A percentile compares a stretch with the other conserved stretches of the same genome.
These are phyloP conservation scores for Suillus weaverae DNA, from an alignment of 768 basidiomycete genomes.

Conservation along the genomic window DNA sequence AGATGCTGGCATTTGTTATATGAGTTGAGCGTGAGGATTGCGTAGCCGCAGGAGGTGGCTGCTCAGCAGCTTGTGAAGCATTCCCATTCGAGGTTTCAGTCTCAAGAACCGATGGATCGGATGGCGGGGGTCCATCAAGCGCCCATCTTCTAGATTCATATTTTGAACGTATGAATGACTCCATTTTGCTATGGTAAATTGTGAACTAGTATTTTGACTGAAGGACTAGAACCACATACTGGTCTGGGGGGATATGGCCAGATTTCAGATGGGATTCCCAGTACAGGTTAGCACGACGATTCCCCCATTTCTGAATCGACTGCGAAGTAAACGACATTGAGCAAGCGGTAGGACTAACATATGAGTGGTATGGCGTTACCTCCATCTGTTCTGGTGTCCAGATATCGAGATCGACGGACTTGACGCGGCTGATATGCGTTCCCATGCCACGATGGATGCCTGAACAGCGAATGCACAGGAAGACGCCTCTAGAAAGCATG, in stretches of 20 bases:
- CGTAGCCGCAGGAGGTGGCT: background rate
- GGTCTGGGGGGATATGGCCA: constrained; percentile 91
- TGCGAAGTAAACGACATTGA: constrained; percentile 23
- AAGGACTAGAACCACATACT: constrained; percentile 55
- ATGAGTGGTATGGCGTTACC: constrained; percentile 42
- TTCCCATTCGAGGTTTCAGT: constrained; percentile 21
- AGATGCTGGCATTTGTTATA: constrained; percentile 15
- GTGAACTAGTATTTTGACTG: background rate
- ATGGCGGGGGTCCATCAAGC: constrained; percentile 80
- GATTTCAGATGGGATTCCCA: constrained; percentile 96
- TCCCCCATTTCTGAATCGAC: constrained; percentile 95
- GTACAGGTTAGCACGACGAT: constrained; percentile 87
- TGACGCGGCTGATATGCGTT: constrained; percentile 96
- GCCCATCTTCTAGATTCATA: constrained; percentile 96
- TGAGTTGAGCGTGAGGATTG: constrained; percentile 11
- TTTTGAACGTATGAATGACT: constrained; percentile 95
- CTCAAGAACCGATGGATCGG: constrained; percentile 80
- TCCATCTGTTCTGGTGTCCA: constrained; percentile 99
- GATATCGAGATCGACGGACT: constrained; percentile 94
- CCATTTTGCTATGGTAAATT: constrained; percentile 78
- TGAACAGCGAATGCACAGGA: constrained; percentile 95
- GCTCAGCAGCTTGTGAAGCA: constrained; percentile 8
- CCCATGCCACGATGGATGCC: constrained; percentile 98
- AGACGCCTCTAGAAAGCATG: constrained; percentile 66
- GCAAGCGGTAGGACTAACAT: constrained; percentile 5